Conservation (phyloP, 1,139 yeast species). For the Arxiozyma slooffiae region DNA sequence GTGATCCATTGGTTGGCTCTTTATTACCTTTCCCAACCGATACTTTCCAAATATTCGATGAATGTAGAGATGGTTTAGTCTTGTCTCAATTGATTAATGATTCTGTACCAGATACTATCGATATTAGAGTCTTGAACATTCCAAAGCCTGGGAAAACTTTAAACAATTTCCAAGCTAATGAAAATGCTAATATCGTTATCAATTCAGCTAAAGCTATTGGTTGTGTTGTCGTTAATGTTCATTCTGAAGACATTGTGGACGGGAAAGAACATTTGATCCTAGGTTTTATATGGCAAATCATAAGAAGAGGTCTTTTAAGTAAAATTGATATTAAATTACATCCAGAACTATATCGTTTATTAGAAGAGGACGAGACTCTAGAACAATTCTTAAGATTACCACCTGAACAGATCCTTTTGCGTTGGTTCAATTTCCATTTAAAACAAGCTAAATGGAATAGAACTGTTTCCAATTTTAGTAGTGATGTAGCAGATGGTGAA, state of each 20-base stretch:
- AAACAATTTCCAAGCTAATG: slow-evolving; percentile 91
- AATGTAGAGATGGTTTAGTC: slow-evolving; percentile 90
- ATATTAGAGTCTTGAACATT: slow-evolving; percentile 88
- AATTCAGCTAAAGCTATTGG: slow-evolving; percentile 98
- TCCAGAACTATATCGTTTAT: slow-evolving; percentile 88
- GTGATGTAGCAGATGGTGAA: slow-evolving; percentile 90
- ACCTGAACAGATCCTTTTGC: slow-evolving; percentile 90
- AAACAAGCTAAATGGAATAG: slow-evolving; percentile 89
- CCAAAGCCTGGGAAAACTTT: slow-evolving; percentile 75
- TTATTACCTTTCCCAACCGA: slow-evolving; percentile 90
- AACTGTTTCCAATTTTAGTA: slow-evolving; percentile 73
- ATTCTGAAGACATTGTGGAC: slow-evolving; percentile 92
- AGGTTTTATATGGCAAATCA: slow-evolving; percentile 97
- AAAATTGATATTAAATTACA: slow-evolving; percentile 93
- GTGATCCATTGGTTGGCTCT: slow-evolving; percentile 79
- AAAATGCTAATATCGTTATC: slow-evolving; percentile 93
- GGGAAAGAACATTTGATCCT: slow-evolving; percentile 93
- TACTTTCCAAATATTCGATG: slow-evolving; percentile 91
- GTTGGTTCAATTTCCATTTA: slow-evolving; percentile 96
- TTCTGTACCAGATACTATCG: slow-evolving; percentile 96
- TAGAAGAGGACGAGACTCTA: slow-evolving; percentile 93
- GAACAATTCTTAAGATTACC: slow-evolving; percentile 94
- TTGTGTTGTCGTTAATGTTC: slow-evolving; percentile 94
- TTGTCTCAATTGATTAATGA: slow-evolving; percentile 90
- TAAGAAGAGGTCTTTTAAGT: slow-evolving; percentile 85